Evolutionary conservation across 1,284 basidiomycete species (phyloP), one percentile per base, ranked within the genome.

Genomic region (Tetrapyrgos nigripes): DNA sequence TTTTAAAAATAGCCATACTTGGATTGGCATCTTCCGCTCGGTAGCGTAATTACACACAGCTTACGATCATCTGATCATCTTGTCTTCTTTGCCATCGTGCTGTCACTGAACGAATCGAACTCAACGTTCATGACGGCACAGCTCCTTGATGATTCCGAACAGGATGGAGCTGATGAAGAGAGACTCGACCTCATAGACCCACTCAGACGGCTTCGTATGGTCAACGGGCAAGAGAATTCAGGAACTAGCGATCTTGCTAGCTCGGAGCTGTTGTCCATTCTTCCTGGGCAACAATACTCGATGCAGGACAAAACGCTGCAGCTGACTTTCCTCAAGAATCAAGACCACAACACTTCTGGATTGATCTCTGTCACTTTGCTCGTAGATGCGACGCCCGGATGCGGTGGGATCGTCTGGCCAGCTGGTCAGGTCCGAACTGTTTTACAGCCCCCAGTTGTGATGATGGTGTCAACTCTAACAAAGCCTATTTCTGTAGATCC

Each of bases 381-480:
- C 31, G 82, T 94, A 2, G 93, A 96, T 70, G 87, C 93, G 28
- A 83, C 86, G 43, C 91, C 89, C 23, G 95, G 95, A 2, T 97
- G 96, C 71, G 95, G 95, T 14, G 95, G 95, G 0, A 85, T 95
- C 49, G 88, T 94, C 11, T 97, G 95, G 95, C 94, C 93, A 3
- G 92, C 95, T 13, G 95, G 94, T 62, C 87, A 96, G 83, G 94
- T 95, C 62, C 60, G n/a, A 28, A 26, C 55, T 37, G 29, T 8
- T n/a, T 44, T 28, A 47, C 21, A n/a, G n/a, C n/a, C n/a, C 35
- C 27, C 46, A 44, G 40, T 35, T 48, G 31, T 27, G 37, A 47
- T 44, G 26, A 49, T 53, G 53, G 49, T 44, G 19, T n/a, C 43
- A 17, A 5, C 23, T 44, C 27, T 43, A 27, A 31, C 52, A 45